Conservation (phyloP, 768 basidiomycete species). For the Tricholoma bakamatsutake region DNA sequence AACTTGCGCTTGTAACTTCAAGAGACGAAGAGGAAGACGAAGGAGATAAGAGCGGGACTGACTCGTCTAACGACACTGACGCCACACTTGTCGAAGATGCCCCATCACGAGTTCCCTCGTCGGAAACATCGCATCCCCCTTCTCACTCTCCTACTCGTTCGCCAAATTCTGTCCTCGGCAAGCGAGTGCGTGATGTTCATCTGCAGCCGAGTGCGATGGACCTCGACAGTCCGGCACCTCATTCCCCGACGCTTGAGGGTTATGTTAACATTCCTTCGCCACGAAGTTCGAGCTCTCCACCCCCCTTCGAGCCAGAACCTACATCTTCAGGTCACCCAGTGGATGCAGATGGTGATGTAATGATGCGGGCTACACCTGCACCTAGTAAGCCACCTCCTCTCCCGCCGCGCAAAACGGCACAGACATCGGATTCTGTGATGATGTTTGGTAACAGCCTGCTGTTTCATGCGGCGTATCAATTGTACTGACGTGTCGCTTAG, state of each 20-base stretch:
- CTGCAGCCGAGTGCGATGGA: slow-evolving; percentile 46
- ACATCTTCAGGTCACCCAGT: slow-evolving; percentile 23
- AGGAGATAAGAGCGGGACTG: slow-evolving; percentile 63
- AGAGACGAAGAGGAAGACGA: slow-evolving; percentile 88
- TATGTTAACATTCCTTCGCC: slow-evolving; percentile 28
- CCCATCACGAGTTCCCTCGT: slow-evolving; percentile 28
- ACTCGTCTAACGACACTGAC: slow-evolving; percentile 83
- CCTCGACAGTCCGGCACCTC: slow-evolving; percentile 41
- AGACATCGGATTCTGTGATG: slow-evolving; percentile 71
- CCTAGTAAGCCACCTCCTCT: slow-evolving; percentile 47
- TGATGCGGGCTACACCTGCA: slow-evolving; percentile 24
- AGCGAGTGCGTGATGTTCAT: slow-evolving; percentile 51
- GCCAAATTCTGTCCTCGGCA: slow-evolving; percentile 59
- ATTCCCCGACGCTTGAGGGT: slow-evolving; percentile 30
- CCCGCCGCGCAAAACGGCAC: slow-evolving; percentile 46
- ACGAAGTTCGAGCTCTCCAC: slow-evolving; percentile 22
- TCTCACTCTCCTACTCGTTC: slow-evolving; percentile 29
- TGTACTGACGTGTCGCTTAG: slow-evolving; percentile 30
- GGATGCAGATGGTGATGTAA: slow-evolving; percentile 29
- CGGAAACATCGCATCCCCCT: slow-evolving; percentile 18
- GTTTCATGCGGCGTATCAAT: not conserved
- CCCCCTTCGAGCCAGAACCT: slow-evolving; percentile 24
- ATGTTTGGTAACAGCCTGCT: slow-evolving; percentile 66
- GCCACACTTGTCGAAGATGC: slow-evolving; percentile 84
- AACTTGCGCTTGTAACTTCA: slow-evolving; percentile 85